Conservation (phyloP, 2,329 filamentous ascomycete genomes). For the Trichoderma asperellum region DNA sequence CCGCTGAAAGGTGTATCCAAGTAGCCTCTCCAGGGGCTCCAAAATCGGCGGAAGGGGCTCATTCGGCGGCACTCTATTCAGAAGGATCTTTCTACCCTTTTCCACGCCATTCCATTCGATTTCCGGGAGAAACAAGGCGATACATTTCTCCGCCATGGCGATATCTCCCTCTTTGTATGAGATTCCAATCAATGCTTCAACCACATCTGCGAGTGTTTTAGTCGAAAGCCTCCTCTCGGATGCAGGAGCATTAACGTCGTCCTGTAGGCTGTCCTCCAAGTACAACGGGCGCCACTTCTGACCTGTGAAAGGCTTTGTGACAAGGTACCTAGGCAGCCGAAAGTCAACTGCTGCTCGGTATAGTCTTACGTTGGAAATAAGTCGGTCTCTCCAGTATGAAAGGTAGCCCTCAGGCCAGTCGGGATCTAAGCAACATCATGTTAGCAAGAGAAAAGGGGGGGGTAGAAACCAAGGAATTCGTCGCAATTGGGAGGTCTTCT, state of each 20-base stretch:
- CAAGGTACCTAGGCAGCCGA: slow-evolving; percentile 73
- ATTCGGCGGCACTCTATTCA: slow-evolving; percentile 44
- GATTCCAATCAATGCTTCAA: slow-evolving; percentile 83
- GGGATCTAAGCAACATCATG: slow-evolving; percentile 52
- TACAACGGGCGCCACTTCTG: slow-evolving; percentile 73
- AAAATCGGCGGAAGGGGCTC: slow-evolving; percentile 48
- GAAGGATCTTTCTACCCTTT: slow-evolving; percentile 49
- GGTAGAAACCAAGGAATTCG: background rate
- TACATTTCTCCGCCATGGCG: slow-evolving; percentile 63
- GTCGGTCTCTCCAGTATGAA: slow-evolving; percentile 65
- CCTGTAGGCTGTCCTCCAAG: slow-evolving; percentile 44
- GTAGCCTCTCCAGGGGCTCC: slow-evolving; percentile 61
- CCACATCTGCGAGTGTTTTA: slow-evolving; percentile 84
- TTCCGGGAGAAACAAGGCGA: slow-evolving; percentile 68
- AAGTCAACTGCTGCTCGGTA: slow-evolving; percentile 63
- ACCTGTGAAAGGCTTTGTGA: slow-evolving; percentile 68
- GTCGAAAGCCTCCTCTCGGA: slow-evolving; percentile 58
- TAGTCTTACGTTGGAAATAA: slow-evolving; percentile 78
- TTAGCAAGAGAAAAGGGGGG: background rate
- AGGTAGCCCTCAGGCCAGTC: slow-evolving; percentile 78
- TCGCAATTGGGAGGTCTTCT: slow-evolving; percentile 34
- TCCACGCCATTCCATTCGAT: slow-evolving; percentile 56
- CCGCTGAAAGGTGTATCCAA: slow-evolving; percentile 74
- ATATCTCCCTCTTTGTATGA: slow-evolving; percentile 72
- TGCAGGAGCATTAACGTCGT: slow-evolving; percentile 4